Conservation (phyloP, 2,329 filamentous ascomycete species). For the Stemphylium lycopersici region DNA sequence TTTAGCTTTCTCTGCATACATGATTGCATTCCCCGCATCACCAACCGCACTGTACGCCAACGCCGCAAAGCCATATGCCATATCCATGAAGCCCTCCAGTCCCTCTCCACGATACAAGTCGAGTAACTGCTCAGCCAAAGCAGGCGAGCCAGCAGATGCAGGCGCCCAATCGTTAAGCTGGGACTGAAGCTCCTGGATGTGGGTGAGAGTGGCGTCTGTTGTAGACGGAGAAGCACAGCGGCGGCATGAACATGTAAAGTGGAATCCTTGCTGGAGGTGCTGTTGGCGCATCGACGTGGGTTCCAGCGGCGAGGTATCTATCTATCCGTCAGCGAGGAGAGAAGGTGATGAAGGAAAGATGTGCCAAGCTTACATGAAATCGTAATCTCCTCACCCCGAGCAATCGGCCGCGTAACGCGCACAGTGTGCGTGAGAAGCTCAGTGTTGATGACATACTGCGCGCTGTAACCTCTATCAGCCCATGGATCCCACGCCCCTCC, state of each 20-base stretch:
- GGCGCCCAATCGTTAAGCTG: slow-evolving; percentile 41
- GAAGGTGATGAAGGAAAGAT: not conserved
- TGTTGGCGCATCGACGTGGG: slow-evolving; percentile 35
- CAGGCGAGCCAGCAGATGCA: slow-evolving; percentile 16
- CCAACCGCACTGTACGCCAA: slow-evolving; percentile 49
- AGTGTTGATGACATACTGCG: slow-evolving; percentile 50
- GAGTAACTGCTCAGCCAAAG: slow-evolving; percentile 43
- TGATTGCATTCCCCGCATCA: slow-evolving; percentile 27
- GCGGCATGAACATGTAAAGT: slow-evolving; percentile 51
- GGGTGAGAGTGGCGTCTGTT: slow-evolving; percentile 40
- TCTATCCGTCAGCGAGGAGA: no score
- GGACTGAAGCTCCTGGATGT: slow-evolving; percentile 41
- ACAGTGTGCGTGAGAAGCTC: slow-evolving; percentile 49
- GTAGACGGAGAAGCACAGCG: slow-evolving; percentile 43
- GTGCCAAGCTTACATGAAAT: slow-evolving; percentile 43
- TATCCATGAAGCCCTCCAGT: slow-evolving; percentile 49
- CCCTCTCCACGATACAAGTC: slow-evolving; percentile 46
- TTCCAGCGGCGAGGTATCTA: slow-evolving; percentile 48
- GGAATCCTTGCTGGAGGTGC: slow-evolving; percentile 43
- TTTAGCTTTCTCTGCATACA: slow-evolving; percentile 45
- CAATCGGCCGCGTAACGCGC: slow-evolving; percentile 43
- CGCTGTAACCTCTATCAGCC: slow-evolving; percentile 24
- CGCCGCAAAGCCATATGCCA: slow-evolving; percentile 50
- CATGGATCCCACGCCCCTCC: no score
- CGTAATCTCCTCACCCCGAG: slow-evolving; percentile 48